These are phyloP conservation scores for Thelonectria discophora DNA, from an alignment of 2,329 filamentous ascomycete species.

Conservation along the genomic window DNA sequence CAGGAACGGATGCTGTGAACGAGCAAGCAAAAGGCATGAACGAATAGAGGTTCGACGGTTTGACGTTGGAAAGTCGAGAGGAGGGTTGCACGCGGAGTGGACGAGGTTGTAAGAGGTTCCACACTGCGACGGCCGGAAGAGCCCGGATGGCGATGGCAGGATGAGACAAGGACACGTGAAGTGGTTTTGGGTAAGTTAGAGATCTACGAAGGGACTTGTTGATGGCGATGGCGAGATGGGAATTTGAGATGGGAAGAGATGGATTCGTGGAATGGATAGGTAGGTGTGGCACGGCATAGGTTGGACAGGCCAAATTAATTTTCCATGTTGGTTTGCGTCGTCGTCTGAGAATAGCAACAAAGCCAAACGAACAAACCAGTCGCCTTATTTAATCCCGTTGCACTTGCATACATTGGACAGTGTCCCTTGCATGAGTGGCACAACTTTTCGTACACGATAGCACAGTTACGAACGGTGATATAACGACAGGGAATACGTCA, in stretches of 20 bases:
- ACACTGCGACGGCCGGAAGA: slow-evolving; percentile 26
- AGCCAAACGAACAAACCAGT: too few relatives aligned
- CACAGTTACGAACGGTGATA: neutral
- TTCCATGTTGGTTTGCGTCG: neutral
- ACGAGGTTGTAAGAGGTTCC: neutral
- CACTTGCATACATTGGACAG: neutral
- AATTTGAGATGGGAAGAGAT: neutral
- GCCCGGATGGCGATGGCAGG: slow-evolving; percentile 24
- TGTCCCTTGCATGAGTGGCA: neutral
- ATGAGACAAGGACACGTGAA: slow-evolving; percentile 33
- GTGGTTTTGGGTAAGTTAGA: slow-evolving; percentile 19
- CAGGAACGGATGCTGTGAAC: neutral
- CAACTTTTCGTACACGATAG: too few relatives aligned
- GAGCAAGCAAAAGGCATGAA: neutral
- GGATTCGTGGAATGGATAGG: too few relatives aligned
- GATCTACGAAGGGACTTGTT: slow-evolving; percentile 4
- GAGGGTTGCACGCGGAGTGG: slow-evolving; percentile 20
- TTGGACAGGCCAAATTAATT: neutral
- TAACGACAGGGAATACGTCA: neutral
- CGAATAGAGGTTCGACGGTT: neutral
- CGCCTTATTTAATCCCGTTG: too few relatives aligned
- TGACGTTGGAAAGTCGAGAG: slow-evolving; percentile 9
- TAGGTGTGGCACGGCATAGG: neutral
- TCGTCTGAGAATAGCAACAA: too few relatives aligned
- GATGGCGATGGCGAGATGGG: slow-evolving; percentile 5